Evolutionary conservation across 2,329 filamentous ascomycete species (phyloP).

Genomic region (Apiospora saccharicola): DNA sequence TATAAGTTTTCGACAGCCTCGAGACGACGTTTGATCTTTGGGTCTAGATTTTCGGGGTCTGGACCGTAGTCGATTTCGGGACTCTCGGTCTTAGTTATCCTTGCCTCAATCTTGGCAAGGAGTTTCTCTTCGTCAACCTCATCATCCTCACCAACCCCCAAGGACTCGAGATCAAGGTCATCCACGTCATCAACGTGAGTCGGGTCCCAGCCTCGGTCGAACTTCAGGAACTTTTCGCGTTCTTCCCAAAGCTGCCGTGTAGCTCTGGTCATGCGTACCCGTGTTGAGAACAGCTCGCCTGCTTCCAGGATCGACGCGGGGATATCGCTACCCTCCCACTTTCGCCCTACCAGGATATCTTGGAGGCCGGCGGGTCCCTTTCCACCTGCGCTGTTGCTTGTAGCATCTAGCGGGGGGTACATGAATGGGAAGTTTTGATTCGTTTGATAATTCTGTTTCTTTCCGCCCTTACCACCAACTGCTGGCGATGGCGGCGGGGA

Average conservation of each 20-base stretch:
- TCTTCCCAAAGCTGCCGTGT: slow-evolving; percentile 96
- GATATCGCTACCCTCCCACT: slow-evolving; percentile 93
- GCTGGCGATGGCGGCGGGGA: slow-evolving; percentile 92
- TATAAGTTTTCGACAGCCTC: slow-evolving; percentile 87
- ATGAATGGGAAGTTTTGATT: slow-evolving; percentile 99
- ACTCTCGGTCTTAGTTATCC: slow-evolving; percentile 50
- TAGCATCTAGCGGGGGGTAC: slow-evolving; percentile 90
- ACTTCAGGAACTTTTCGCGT: slow-evolving; percentile 88
- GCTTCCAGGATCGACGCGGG: slow-evolving; percentile 95
- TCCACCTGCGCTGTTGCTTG: slow-evolving; percentile 88
- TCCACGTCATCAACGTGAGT: slow-evolving; percentile 52
- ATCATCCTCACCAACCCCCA: slow-evolving; percentile 34
- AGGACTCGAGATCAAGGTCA: slow-evolving; percentile 47
- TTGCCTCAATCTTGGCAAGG: slow-evolving; percentile 50
- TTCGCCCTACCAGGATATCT: slow-evolving; percentile 79
- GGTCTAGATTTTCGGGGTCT: slow-evolving; percentile 53
- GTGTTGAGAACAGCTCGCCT: slow-evolving; percentile 86
- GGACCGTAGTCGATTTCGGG: slow-evolving; percentile 59
- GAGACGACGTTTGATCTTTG: slow-evolving; percentile 70
- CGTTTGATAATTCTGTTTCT: slow-evolving; percentile 99
- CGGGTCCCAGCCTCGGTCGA: slow-evolving; percentile 86
- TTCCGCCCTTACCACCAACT: slow-evolving; percentile 88
- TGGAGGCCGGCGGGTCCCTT: slow-evolving; percentile 85
- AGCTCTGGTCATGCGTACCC: slow-evolving; percentile 89
- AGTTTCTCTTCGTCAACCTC: slow-evolving; percentile 49